Evolutionary conservation across 352 stramenopile species (phyloP).

Genomic region (Peronospora belbahrii): DNA sequence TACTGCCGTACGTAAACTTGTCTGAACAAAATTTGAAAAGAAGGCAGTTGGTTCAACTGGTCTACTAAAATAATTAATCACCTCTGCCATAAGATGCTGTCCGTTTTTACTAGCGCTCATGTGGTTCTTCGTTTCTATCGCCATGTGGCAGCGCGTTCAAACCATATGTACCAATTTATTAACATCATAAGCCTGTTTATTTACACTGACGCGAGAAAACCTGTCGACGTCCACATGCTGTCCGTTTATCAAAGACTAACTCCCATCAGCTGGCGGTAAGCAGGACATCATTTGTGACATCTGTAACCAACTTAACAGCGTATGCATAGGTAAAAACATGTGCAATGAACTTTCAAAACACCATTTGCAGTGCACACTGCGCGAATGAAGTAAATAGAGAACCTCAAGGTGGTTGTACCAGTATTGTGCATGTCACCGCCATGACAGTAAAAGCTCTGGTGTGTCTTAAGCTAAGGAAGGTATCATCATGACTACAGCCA

Average conservation of each 20-base stretch:
- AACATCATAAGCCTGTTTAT: slow-evolving; percentile 19
- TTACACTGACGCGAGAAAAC: slow-evolving; percentile 9
- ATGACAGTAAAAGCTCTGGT: no score
- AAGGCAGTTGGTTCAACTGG: no score
- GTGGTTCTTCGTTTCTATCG: slow-evolving; percentile 6
- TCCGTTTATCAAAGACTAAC: background rate
- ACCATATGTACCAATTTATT: slow-evolving; percentile 16
- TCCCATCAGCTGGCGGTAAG: slow-evolving; percentile 1
- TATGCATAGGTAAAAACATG: no score
- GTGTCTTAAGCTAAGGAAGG: no score
- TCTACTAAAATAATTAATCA: no score
- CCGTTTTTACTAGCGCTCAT: no score
- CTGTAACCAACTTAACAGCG: no score
- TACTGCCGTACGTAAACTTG: slow-evolving; percentile 12
- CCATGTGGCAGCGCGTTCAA: slow-evolving; percentile 9
- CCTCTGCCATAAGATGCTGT: slow-evolving; percentile 15
- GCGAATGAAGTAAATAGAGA: no score
- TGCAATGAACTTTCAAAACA: background rate
- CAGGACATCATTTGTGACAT: slow-evolving; percentile 13
- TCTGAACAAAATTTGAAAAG: slow-evolving; percentile 25
- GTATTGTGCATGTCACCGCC: no score
- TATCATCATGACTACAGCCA: background rate
- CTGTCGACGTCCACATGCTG: no score
- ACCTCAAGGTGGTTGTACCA: slow-evolving; percentile 9
- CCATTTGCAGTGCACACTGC: background rate